Conservation (phyloP, 345 rosid species). For the Geranium rotundifolium region DNA sequence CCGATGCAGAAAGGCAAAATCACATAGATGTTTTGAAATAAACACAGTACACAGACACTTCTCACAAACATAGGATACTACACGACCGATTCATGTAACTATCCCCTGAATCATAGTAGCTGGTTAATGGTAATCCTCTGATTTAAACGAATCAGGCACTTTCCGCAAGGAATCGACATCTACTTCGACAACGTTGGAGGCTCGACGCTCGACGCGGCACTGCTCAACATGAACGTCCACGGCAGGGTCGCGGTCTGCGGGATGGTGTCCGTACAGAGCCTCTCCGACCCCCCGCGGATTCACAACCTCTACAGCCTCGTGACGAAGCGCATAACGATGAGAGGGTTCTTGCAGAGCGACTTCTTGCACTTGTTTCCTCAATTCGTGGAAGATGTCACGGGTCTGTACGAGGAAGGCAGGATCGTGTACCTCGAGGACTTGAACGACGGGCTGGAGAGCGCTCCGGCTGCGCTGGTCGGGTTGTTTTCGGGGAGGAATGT, state of each 20-base stretch:
- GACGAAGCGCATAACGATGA: conserved; percentile 37
- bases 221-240: conserved; percentile 47
- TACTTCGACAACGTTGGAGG: conserved; percentile 81
- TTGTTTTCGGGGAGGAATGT: conserved; percentile 54
- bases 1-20: too few species aligned
- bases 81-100: too few species aligned
- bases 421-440: conserved; percentile 61
- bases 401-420: conserved; percentile 40
- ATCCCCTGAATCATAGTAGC: too few species aligned
- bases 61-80: too few species aligned
- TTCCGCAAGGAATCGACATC: conserved; percentile 57
- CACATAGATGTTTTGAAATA: too few species aligned
- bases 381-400: conserved; percentile 34
- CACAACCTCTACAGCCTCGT: conserved; percentile 34
- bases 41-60: too few species aligned
- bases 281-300: conserved; percentile 30
- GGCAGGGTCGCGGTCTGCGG: conserved; percentile 69
- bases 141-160: conserved; percentile 23
- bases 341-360: conserved; percentile 63
- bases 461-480: conserved; percentile 55
- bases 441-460: conserved; percentile 44
- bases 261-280: conserved; percentile 43
- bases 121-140: too few species aligned
- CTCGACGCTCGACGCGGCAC: conserved; percentile 52
- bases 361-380: conserved; percentile 36